Base-by-base conservation (phyloP, 805 yeast species). In the Blastobotrys parvus region DNA sequence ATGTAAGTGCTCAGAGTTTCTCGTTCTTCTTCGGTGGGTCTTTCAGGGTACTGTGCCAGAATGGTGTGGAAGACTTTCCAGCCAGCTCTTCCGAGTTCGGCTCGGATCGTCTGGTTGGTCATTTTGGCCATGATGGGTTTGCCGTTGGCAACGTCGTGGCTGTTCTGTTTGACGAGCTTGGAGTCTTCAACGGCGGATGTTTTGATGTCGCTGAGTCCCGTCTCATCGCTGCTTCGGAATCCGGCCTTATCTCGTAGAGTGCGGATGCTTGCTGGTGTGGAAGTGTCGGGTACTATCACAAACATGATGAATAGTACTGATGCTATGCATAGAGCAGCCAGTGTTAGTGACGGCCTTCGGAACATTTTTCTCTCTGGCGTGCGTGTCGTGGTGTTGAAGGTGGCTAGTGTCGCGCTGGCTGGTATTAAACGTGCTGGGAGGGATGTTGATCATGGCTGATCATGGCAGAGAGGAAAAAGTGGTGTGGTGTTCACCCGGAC, bases 21-120 rank as follows among this genome's bases (percentile, higher is more conserved):
- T 41, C 77, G 71, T 56, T 90, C 88, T 36, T 71, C 73, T 2
- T 57, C 52, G 1, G 80, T 63, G 16, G 98, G 98, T 20, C 65
- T 64, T 35, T 83, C 95, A 0, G 98, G 97, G 58, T 84, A 92
- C 57, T 96, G 73, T 1, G 97, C 94, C 39, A 92, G 68, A 27
- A 89, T 79, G 0, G 97, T 90, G 63, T 92, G 98, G 57, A 92
- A 78, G 34, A 90, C 65, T 57, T 75, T 84, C 98, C 98, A 90
- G 0, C 95, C 80, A 0, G 97, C 82, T 45, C 84, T 74, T 1
- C 98, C 98, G 4, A 90, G 72, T 55, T 84, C 92, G 1, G 94
- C 92, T 50, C 67, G 67, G 7, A 78, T 65, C 0, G 88, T 82
- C 51, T 80, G 88, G 61, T 90, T 90, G 13, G 83, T 83, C 95